Percentiles rank a stretch among this genome's conserved stretches.
Evolutionary conservation across 306 rosid genomes (phyloP).

Genomic region (Corylus avellana): DNA sequence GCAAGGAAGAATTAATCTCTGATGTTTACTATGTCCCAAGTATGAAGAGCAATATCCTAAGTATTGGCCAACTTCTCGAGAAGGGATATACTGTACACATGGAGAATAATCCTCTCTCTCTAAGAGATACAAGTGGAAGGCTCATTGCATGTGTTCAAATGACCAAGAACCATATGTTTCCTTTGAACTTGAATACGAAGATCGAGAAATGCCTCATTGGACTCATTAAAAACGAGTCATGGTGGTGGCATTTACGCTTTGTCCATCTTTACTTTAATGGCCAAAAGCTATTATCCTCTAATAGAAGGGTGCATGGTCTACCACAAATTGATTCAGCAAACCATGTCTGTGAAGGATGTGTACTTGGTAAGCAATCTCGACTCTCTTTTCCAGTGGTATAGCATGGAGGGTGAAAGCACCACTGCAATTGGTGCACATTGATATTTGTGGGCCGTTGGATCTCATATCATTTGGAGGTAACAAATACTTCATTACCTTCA

Average conservation of each 20-base stretch:
- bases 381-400: neutral
- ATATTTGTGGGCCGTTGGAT: too few species aligned
- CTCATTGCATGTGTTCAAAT: neutral
- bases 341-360: neutral
- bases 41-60: neutral
- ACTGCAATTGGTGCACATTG: neutral
- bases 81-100: neutral
- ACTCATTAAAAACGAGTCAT: too few species aligned
- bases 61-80: neutral
- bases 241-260: neutral
- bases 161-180: neutral
- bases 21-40: conserved; percentile 11
- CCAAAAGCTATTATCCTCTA: neutral
- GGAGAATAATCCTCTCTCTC: neutral
- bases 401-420: neutral
- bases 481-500: too few species aligned
- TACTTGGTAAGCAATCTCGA: neutral
- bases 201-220: neutral
- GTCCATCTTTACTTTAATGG: conserved; percentile 10
- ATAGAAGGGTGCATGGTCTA: neutral
- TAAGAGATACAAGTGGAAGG: neutral
- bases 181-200: neutral
- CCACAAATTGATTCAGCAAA: neutral
- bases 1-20: conserved; percentile 1
- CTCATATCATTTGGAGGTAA: too few species aligned